These are phyloP conservation scores for Fusarium abutilonis DNA, from an alignment of 2,329 filamentous ascomycete species.

Conservation along the genomic window DNA sequence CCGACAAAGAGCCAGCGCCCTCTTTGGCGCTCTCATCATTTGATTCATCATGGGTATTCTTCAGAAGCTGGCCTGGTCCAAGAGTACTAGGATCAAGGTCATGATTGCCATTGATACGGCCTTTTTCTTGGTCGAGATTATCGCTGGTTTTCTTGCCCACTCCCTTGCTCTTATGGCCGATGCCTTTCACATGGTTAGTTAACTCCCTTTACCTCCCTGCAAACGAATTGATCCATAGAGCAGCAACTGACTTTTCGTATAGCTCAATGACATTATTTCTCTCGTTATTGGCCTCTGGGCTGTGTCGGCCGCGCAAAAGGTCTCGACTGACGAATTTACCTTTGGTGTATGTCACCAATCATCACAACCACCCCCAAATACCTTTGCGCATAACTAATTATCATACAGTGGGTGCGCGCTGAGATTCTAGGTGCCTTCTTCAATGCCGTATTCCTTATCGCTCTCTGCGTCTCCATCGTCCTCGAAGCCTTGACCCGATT, in stretches of 20 bases:
- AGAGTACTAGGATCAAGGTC: slow-evolving; percentile 89
- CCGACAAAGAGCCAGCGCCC: slow-evolving; percentile 14
- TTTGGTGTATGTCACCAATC: slow-evolving; percentile 76
- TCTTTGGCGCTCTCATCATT: slow-evolving; percentile 18
- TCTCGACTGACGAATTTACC: slow-evolving; percentile 89
- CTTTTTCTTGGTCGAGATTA: slow-evolving; percentile 92
- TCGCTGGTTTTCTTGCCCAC: slow-evolving; percentile 84
- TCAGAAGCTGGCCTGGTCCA: slow-evolving; percentile 82
- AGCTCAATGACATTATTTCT: slow-evolving; percentile 98
- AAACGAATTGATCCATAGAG: slow-evolving; percentile 7
- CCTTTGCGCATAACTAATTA: slow-evolving; percentile 37
- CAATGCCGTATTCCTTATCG: slow-evolving; percentile 97
- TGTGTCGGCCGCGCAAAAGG: slow-evolving; percentile 85
- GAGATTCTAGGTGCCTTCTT: slow-evolving; percentile 96
- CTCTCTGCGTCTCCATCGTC: slow-evolving; percentile 94
- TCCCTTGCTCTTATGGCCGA: slow-evolving; percentile 95
- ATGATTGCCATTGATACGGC: slow-evolving; percentile 88
- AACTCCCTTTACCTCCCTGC: not conserved
- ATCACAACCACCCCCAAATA: not conserved
- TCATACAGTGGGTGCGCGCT: slow-evolving; percentile 85
- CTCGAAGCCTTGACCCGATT: slow-evolving; percentile 94
- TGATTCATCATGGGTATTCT: slow-evolving; percentile 45
- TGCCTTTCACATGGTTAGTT: slow-evolving; percentile 93
- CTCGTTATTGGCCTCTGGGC: slow-evolving; percentile 94
- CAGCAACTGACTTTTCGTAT: slow-evolving; percentile 24